Evolutionary conservation across 768 basidiomycete species (phyloP).

Genomic region (Candolleomyces efflorescens): DNA sequence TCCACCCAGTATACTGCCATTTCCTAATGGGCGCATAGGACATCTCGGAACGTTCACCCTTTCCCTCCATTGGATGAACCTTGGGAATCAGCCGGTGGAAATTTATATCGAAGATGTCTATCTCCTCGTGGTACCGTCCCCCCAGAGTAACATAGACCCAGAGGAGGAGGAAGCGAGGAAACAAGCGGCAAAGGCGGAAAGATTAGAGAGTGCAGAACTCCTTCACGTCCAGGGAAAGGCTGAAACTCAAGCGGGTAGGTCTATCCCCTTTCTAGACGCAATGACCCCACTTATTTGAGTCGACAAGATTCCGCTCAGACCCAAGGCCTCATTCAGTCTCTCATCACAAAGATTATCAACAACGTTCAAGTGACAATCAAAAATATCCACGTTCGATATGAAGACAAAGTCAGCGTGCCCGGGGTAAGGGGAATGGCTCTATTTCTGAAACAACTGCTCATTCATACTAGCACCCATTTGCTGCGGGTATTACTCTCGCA

Average conservation of each 20-base stretch:
- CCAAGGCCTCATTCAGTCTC: slow-evolving; percentile 79
- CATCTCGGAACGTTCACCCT: slow-evolving; percentile 84
- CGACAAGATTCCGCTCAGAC: slow-evolving; percentile 58
- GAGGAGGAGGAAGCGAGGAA: slow-evolving; percentile 81
- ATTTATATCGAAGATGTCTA: slow-evolving; percentile 92
- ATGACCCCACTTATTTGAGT: slow-evolving; percentile 5
- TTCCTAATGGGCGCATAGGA: slow-evolving; percentile 38
- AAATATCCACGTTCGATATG: slow-evolving; percentile 95
- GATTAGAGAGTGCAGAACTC: slow-evolving; percentile 83
- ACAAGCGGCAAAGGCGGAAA: slow-evolving; percentile 85
- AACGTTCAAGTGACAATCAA: slow-evolving; percentile 94
- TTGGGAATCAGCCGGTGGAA: slow-evolving; percentile 87
- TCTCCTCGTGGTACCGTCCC: slow-evolving; percentile 83
- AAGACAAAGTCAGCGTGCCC: slow-evolving; percentile 91
- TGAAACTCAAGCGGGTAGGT: slow-evolving; percentile 44
- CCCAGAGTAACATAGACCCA: slow-evolving; percentile 62
- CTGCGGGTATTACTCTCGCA: slow-evolving; percentile 83
- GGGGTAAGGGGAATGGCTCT: slow-evolving; percentile 52
- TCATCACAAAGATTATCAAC: slow-evolving; percentile 88
- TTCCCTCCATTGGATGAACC: slow-evolving; percentile 85
- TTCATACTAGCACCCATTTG: slow-evolving; percentile 79
- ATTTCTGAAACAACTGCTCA: slow-evolving; percentile 4
- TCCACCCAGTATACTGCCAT: background rate
- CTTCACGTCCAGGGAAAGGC: slow-evolving; percentile 62
- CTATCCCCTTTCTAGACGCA: background rate